Evolutionary conservation across 192 early-diverging fungal genomes (phyloP).

Genomic region (Pilaira anomala): DNA sequence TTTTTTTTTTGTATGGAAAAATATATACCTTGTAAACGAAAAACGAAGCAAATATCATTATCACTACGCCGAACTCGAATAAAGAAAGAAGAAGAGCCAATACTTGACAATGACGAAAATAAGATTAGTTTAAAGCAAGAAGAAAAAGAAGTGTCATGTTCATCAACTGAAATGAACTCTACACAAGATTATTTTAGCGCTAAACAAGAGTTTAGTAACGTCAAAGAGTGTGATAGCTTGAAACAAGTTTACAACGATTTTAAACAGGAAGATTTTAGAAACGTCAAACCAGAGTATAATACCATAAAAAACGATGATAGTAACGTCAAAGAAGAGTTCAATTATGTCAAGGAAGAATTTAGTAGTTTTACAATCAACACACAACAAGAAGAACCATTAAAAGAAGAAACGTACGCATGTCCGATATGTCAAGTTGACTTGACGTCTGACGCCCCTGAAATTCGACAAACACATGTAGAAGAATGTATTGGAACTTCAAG

Average conservation of each 20-base stretch:
- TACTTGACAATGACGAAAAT: neutral
- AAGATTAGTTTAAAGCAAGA: neutral
- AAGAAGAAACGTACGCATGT: neutral
- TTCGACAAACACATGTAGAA: conserved; percentile 6
- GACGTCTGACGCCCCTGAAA: neutral
- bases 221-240: no score
- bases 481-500: neutral
- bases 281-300: no score
- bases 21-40: neutral
- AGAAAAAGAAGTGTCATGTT: neutral
- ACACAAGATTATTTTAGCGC: no score
- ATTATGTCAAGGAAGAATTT: no score
- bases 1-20: no score
- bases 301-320: no score
- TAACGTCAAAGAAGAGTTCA: no score
- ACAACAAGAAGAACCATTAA: neutral
- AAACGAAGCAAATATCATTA: neutral
- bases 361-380: no score
- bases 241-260: no score
- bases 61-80: neutral
- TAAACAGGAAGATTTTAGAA: no score
- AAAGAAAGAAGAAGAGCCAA: neutral
- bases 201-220: no score
- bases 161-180: no score
- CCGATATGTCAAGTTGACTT: conserved; percentile 2